phyloP scores from a whole-genome alignment of 2,329 filamentous ascomycete genomes.

The Neurospora sp. region DNA sequence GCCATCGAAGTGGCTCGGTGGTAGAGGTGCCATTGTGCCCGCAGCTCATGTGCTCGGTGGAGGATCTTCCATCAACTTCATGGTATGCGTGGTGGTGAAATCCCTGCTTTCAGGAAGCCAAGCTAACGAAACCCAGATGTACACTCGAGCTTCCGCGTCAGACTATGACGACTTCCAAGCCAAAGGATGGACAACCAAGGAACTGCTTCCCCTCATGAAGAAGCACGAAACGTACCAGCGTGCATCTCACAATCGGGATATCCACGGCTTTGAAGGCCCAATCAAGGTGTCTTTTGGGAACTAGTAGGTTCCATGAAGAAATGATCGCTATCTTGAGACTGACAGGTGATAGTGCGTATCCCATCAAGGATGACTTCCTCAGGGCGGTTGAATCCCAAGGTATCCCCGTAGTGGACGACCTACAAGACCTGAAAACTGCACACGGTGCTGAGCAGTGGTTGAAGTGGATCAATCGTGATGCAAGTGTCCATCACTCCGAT shows the following conservation, averaged over 20 bases:
- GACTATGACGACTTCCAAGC: slow-evolving; percentile 74
- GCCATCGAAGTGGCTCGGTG: slow-evolving; percentile 62
- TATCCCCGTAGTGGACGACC: slow-evolving; percentile 61
- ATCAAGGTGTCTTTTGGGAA: slow-evolving; percentile 78
- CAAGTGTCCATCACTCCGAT: slow-evolving; percentile 18
- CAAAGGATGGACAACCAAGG: slow-evolving; percentile 70
- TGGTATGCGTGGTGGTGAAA: slow-evolving; percentile 34
- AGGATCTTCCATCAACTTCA: slow-evolving; percentile 54
- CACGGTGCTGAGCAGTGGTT: slow-evolving; percentile 74
- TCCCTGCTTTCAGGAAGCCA: neutral
- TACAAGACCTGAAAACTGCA: slow-evolving; percentile 60
- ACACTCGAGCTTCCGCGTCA: slow-evolving; percentile 60
- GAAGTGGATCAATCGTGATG: slow-evolving; percentile 72
- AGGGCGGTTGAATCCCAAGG: slow-evolving; percentile 42
- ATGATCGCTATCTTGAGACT: neutral
- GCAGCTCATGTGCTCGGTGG: slow-evolving; percentile 64
- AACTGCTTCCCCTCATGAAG: slow-evolving; percentile 66
- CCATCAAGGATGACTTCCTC: slow-evolving; percentile 61
- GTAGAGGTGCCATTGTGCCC: slow-evolving; percentile 64
- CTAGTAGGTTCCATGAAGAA: slow-evolving; percentile 32
- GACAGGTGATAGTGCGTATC: slow-evolving; percentile 46
- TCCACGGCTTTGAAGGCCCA: slow-evolving; percentile 70
- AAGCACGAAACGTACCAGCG: slow-evolving; percentile 74
- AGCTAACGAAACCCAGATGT: slow-evolving; percentile 42
- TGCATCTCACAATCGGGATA: slow-evolving; percentile 52